Evolutionary conservation across 108 stramenopile genomes (phyloP).

Genomic region (Cafeteria roenbergensis): DNA sequence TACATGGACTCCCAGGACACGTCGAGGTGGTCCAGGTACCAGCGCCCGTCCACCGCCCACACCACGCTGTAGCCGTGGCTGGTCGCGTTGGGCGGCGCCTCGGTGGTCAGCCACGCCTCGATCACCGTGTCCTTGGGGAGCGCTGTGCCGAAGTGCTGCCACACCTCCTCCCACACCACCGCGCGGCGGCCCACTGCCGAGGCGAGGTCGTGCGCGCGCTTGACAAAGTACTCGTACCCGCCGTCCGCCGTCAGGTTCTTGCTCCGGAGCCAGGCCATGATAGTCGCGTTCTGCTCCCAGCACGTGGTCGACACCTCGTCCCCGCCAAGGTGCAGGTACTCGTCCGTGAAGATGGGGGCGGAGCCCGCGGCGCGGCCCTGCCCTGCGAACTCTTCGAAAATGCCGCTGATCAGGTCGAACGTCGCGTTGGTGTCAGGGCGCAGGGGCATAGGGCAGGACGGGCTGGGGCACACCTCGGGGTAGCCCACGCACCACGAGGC

Average conservation of each 20-base stretch:
- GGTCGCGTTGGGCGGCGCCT: constrained; percentile 33
- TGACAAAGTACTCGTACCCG: constrained; percentile 22
- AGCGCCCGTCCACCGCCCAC: constrained; percentile 22
- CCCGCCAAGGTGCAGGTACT: constrained; percentile 55
- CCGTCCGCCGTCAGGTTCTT: neutral
- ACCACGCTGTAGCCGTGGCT: constrained; percentile 17
- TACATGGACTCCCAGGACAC: constrained; percentile 38
- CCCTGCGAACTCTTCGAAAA: constrained; percentile 15
- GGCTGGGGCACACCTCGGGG: neutral
- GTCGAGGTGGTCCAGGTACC: constrained; percentile 55
- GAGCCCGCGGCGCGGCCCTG: neutral
- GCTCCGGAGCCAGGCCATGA: constrained; percentile 33
- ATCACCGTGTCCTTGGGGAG: constrained; percentile 32
- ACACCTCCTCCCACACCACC: constrained; percentile 60
- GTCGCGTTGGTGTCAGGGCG: constrained; percentile 2
- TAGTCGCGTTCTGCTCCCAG: constrained; percentile 27
- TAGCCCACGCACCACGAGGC: constrained; percentile 21
- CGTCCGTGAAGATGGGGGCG: constrained; percentile 22
- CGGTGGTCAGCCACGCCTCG: constrained; percentile 35
- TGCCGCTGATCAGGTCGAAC: constrained; percentile 15
- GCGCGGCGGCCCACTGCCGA: constrained; percentile 15
- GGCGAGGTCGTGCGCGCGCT: constrained; percentile 9
- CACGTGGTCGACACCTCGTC: constrained; percentile 47
- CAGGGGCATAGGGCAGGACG: neutral
- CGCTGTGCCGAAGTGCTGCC: constrained; percentile 25